These are phyloP conservation scores for Waltergamsia citrina DNA, from an alignment of 2,329 filamentous ascomycete species.

Conservation along the genomic window DNA sequence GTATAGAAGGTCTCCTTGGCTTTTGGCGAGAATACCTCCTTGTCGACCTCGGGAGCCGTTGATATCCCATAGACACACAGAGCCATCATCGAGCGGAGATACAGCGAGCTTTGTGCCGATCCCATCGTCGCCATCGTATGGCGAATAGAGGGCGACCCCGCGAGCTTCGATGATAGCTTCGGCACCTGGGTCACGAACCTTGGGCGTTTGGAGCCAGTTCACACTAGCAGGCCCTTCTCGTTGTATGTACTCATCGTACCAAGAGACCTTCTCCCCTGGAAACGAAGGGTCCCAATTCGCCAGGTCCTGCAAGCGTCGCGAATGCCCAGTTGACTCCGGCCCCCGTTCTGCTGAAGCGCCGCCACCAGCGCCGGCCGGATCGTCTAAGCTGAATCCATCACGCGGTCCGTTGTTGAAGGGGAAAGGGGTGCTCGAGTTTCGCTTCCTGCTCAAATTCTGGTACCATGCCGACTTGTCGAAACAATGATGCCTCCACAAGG, in stretches of 20 bases:
- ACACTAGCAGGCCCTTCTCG: constrained; percentile 65
- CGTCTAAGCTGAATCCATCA: no score
- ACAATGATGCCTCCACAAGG: constrained; percentile 67
- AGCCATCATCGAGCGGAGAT: constrained; percentile 76
- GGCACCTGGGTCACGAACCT: constrained; percentile 26
- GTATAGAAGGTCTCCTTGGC: constrained; percentile 57
- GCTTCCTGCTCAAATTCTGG: constrained; percentile 41
- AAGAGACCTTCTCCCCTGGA: constrained; percentile 61
- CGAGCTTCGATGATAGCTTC: constrained; percentile 54
- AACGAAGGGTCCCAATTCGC: constrained; percentile 80
- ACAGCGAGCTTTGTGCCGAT: constrained; percentile 46
- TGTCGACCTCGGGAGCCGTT: constrained; percentile 42
- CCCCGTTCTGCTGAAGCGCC: not conserved
- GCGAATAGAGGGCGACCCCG: constrained; percentile 59
- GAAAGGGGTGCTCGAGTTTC: constrained; percentile 14
- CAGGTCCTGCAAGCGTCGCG: constrained; percentile 37
- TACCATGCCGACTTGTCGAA: constrained; percentile 62
- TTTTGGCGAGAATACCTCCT: constrained; percentile 58
- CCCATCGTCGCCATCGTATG: constrained; percentile 37
- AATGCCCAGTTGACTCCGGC: not conserved
- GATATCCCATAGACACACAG: constrained; percentile 79
- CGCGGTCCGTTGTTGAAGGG: no score
- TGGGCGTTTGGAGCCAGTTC: constrained; percentile 66
- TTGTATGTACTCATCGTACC: constrained; percentile 86
- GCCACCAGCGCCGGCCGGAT: constrained; percentile 3